Evolutionary conservation across 305 asterid species (phyloP), one percentile per base, ranked within the genome.

Genomic region (Stenogyne calaminthoides): DNA sequence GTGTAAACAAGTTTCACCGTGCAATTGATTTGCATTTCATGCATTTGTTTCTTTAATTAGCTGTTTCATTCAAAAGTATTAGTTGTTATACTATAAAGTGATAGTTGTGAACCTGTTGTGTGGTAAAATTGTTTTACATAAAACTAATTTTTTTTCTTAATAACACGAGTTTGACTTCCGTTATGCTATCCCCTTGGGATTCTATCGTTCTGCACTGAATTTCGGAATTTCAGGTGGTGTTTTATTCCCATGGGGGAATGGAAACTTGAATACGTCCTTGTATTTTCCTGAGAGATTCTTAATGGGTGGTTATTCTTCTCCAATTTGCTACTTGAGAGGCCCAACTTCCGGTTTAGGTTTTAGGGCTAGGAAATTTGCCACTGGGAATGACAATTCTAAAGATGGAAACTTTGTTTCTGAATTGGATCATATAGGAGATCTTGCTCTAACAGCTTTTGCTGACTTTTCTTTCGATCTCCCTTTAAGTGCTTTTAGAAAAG

Each of bases 381-480:
- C 56, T 49, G 20, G 22, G 5, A 64, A 71, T 73, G 90, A 85
- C 68, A 72, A 78, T 83, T 44, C 83, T 42, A 44, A 12, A 29
- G 80, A 78, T 64, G 89, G 69, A 70, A 69, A 70, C 58, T 69
- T 71, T 42, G 86, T 80, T 75, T 67, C 85, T 58, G 91, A 79
- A 59, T 11, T 85, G 64, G 96, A 92, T 80, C 86, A 85, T 76
- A 73, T 88, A 62, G 96, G 99, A 70, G 97, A 94, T 74, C 91
- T 94, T 75, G 92, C 92, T 2, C 81, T 92, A 37, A 84, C 97
- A 72, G 96, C 90, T 66, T 92, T 94, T 82, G 94, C 91, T 44
- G 99, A 94, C 74, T 77, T 94, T 18, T 94, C 99, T 51, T 92
- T 94, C 73, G 97, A 92, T 85, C 82, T 94, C 32, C 98, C 99